A percentile compares a stretch with the other conserved stretches of the same genome.
Evolutionary conservation across 768 basidiomycete genomes (phyloP).

Genomic region (Boletellus ananiceps): DNA sequence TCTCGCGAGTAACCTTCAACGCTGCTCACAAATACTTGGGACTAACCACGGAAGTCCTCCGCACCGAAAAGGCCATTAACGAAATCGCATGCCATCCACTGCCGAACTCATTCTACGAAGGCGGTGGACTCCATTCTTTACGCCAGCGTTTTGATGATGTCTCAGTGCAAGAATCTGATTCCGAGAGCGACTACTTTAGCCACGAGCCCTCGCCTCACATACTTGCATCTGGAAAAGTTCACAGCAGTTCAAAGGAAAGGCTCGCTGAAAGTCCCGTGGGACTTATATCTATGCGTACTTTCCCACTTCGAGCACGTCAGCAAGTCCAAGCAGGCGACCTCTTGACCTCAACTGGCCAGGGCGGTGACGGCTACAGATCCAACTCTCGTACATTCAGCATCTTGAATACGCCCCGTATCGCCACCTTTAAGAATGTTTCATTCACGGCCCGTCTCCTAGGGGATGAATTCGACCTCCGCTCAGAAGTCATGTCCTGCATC

Average conservation of each 20-base stretch:
- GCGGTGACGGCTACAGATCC: conserved; percentile 44
- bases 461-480: conserved; percentile 90
- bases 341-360: conserved; percentile 50
- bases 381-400: conserved; percentile 46
- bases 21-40: conserved; percentile 97
- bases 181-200: conserved; percentile 57
- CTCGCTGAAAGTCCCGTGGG: conserved; percentile 23
- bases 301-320: conserved; percentile 36
- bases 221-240: conserved; percentile 19
- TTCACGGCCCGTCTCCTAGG: conserved; percentile 30
- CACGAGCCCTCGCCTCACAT: conserved; percentile 14
- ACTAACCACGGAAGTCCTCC: conserved; percentile 88
- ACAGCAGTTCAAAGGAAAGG: conserved; percentile 22
- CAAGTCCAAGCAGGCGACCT: conserved; percentile 77
- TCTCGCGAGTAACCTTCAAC: conserved; percentile 95
- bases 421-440: conserved; percentile 26
- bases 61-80: conserved; percentile 96
- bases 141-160: conserved; percentile 83
- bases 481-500: conserved; percentile 96
- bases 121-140: conserved; percentile 83
- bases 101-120: conserved; percentile 86
- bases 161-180: conserved; percentile 40
- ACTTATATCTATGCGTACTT: conserved; percentile 16
- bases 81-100: conserved; percentile 95
- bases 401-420: conserved; percentile 46